phyloP scores from a whole-genome alignment of 2,329 filamentous ascomycete species.

The Phialophora tarda region DNA sequence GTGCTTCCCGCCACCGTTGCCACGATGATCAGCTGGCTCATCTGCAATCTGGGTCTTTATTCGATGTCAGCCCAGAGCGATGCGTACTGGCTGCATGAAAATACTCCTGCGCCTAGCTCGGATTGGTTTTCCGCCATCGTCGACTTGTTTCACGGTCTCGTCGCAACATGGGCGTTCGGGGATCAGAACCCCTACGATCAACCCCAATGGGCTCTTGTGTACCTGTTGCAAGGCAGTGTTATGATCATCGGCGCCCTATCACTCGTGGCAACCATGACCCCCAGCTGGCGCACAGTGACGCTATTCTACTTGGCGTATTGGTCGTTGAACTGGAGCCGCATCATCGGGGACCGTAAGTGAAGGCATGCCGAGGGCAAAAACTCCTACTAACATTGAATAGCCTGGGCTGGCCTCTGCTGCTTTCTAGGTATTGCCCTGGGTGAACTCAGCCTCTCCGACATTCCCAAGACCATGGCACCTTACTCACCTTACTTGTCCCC shows the following conservation, averaged over 20 bases:
- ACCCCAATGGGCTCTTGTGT: slow-evolving; percentile 64
- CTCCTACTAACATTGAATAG: slow-evolving; percentile 19
- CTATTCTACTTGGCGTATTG: slow-evolving; percentile 57
- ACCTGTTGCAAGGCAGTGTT: slow-evolving; percentile 62
- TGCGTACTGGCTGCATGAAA: slow-evolving; percentile 64
- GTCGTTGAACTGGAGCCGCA: slow-evolving; percentile 47
- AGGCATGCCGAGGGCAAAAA: background rate
- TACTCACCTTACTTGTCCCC: slow-evolving; percentile 52
- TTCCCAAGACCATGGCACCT: slow-evolving; percentile 47
- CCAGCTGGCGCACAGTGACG: slow-evolving; percentile 57
- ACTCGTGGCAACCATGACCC: slow-evolving; percentile 57
- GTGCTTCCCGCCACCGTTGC: slow-evolving; percentile 63
- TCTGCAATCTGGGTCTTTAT: slow-evolving; percentile 63
- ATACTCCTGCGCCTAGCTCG: slow-evolving; percentile 52
- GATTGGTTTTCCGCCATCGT: slow-evolving; percentile 52
- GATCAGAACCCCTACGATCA: slow-evolving; percentile 60
- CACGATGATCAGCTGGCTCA: slow-evolving; percentile 61
- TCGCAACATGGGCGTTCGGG: slow-evolving; percentile 59
- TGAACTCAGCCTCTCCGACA: slow-evolving; percentile 52
- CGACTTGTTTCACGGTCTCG: slow-evolving; percentile 53
- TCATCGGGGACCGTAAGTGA: slow-evolving; percentile 45
- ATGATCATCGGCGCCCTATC: slow-evolving; percentile 61
- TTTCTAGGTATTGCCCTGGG: slow-evolving; percentile 67
- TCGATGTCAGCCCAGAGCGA: slow-evolving; percentile 62
- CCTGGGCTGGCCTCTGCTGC: slow-evolving; percentile 62